Evolutionary conservation across 768 basidiomycete genomes (phyloP), one percentile per base, ranked within the genome.

Genomic region (Russula ochroleuca): DNA sequence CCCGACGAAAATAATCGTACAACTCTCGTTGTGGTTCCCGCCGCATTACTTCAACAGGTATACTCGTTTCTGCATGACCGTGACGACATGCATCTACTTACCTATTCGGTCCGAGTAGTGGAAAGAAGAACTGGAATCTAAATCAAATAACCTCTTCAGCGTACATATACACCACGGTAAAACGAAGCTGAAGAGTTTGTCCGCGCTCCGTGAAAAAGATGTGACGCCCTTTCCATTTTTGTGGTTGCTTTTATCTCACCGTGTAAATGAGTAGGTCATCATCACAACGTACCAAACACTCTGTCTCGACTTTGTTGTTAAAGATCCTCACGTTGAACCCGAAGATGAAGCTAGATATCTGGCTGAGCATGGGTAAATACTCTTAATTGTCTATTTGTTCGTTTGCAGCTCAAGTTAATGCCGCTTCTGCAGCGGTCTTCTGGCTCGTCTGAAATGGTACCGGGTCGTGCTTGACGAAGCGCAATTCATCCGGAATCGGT

Each of bases 221-320:
- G 85, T 86, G 67, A 55, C 17, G 75, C 58, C n/a, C 15, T 9
- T 41, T 49, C n/a, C 21, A 9, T 9, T 35, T 49, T 11, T 45
- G 15, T 10, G 21, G 19, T 43, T 45, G 15, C 4, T 37, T 35
- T 62, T 6, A 38, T 37, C 61, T 56, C 43, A 41, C 38, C 19
- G 17, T 7, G 13, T 38, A 40, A 48, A 60, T 28, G 67, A 61
- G 17, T 55, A 92, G 81, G 79, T 90, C 40, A 77, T 93, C 23
- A 79, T 93, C 57, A 92, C 90, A 1, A 88, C 89, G 1, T 92
- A 91, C 68, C 85, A 86, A 61, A 90, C 87, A 0, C 75, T 91
- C 21, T 79, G 77, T 57, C 72, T 74, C 43, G 86, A 92, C 70
- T 85, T 86, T 64, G 62, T 69, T 25, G 77, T 83, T 23, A 85